These are phyloP conservation scores for Eimeria mitis DNA, from an alignment of 169 alveolate species.

Conservation along the genomic window DNA sequence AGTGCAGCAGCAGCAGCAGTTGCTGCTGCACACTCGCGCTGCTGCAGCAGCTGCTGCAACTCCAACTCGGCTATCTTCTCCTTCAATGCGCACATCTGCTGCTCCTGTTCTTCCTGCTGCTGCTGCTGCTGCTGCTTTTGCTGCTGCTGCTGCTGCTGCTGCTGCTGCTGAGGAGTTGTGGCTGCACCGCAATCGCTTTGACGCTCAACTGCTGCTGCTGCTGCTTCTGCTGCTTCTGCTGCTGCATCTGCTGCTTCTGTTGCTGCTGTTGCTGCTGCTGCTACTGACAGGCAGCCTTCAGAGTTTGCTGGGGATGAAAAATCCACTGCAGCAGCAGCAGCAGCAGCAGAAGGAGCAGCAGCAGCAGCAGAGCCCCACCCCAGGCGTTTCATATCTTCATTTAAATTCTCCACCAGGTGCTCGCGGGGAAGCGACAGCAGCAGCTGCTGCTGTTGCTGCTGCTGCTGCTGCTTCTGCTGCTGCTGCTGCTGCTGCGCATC, in stretches of 20 bases:
- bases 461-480: slow-evolving; percentile 9
- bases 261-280: slow-evolving; percentile 31
- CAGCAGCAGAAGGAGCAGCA: background rate
- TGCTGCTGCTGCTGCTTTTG: slow-evolving; percentile 10
- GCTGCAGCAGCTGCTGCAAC: slow-evolving; percentile 42
- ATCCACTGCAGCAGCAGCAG: background rate
- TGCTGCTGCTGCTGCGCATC: slow-evolving; percentile 32
- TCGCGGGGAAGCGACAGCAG: background rate
- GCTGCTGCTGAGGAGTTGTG: background rate
- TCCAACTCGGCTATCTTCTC: background rate
- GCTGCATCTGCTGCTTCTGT: slow-evolving; percentile 1
- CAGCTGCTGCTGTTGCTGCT: background rate
- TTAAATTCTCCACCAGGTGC: background rate
- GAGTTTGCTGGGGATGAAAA: background rate
- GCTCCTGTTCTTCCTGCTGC: background rate
- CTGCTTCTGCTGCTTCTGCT: too few relatives aligned
- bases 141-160: slow-evolving; percentile 23
- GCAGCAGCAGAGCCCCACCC: slow-evolving; percentile 13
- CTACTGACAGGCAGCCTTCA: background rate
- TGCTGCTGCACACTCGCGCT: slow-evolving; percentile 24
- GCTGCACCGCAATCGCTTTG: background rate
- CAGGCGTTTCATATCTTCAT: background rate
- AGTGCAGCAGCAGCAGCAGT: slow-evolving; percentile 24
- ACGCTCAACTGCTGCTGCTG: slow-evolving; percentile 5
- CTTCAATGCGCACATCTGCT: background rate